A percentile compares a stretch with the other conserved stretches of the same genome.
Evolutionary conservation across 169 alveolate genomes (phyloP).

Genomic region (Cryptosporidium parvum): DNA sequence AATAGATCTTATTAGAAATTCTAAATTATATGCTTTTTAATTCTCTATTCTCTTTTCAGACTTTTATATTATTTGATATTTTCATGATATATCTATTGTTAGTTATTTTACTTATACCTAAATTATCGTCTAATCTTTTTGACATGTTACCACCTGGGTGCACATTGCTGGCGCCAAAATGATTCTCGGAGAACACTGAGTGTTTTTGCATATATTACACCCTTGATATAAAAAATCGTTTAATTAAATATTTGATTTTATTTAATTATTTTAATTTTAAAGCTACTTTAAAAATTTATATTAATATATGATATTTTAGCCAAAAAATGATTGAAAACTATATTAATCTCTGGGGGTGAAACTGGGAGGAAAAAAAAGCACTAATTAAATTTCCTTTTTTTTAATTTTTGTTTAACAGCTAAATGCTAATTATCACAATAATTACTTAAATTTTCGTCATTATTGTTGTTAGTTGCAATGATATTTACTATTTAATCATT

Average conservation of each 20-base stretch:
- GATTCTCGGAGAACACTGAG: slow-evolving; percentile 7
- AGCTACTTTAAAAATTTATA: too few species aligned
- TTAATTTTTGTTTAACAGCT: too few species aligned
- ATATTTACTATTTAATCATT: neutral
- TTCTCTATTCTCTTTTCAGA: neutral
- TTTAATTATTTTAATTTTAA: too few species aligned
- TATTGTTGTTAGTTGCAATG: too few species aligned
- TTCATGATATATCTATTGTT: neutral
- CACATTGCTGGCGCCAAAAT: slow-evolving; percentile 44
- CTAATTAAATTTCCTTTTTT: too few species aligned
- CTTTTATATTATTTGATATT: neutral
- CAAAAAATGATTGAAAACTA: neutral
- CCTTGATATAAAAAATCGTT: neutral
- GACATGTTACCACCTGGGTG: slow-evolving; percentile 77
- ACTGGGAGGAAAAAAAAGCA: neutral
- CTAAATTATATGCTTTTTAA: neutral
- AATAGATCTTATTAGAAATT: too few species aligned
- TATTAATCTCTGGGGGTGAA: too few species aligned
- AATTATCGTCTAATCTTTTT: slow-evolving; percentile 1
- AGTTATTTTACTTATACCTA: neutral
- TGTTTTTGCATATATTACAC: neutral
- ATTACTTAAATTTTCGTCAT: too few species aligned
- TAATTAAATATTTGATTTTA: neutral
- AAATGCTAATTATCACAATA: neutral
- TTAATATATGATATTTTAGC: neutral